Evolutionary conservation across 306 rosid genomes (phyloP).

Genomic region (Prosopis cineraria): DNA sequence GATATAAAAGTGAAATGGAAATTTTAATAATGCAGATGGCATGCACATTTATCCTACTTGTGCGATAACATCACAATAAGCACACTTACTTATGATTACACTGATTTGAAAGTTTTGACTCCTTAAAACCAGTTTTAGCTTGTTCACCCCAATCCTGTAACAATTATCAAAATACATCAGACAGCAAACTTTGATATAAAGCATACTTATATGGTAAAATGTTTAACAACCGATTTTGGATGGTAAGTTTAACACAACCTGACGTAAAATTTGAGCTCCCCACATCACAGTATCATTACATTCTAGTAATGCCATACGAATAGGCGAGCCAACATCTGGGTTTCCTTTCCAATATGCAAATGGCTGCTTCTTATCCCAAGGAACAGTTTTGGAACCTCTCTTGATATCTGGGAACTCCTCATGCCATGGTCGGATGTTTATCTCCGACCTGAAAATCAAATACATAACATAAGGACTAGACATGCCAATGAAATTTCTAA

Average conservation of each 20-base stretch:
- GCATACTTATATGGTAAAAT: constrained; percentile 4
- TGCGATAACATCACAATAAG: constrained; percentile 8
- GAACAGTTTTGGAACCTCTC: constrained; percentile 50
- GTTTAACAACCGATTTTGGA: not conserved
- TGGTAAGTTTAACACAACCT: constrained; percentile 55
- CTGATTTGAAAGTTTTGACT: constrained; percentile 79
- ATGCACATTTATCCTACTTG: not conserved
- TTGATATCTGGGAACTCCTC: constrained; percentile 75
- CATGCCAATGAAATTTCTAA: constrained; percentile 4
- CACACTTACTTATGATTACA: constrained; percentile 68
- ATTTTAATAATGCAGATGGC: not conserved
- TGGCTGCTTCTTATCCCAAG: constrained; percentile 61
- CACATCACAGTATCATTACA: constrained; percentile 70
- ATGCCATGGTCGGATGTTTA: constrained; percentile 68
- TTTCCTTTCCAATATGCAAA: constrained; percentile 94
- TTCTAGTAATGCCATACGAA: constrained; percentile 61
- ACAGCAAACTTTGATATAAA: constrained; percentile 9
- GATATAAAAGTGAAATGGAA: not conserved
- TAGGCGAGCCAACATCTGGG: constrained; percentile 75
- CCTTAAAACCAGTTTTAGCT: constrained; percentile 61
- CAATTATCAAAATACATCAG: constrained; percentile 29
- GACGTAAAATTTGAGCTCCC: constrained; percentile 84
- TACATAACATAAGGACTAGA: constrained; percentile 15
- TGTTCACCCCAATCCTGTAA: constrained; percentile 80
- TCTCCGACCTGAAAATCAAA: constrained; percentile 75